phyloP scores from a whole-genome alignment of 805 yeast species.

The Phaffomyces opuntiae region DNA sequence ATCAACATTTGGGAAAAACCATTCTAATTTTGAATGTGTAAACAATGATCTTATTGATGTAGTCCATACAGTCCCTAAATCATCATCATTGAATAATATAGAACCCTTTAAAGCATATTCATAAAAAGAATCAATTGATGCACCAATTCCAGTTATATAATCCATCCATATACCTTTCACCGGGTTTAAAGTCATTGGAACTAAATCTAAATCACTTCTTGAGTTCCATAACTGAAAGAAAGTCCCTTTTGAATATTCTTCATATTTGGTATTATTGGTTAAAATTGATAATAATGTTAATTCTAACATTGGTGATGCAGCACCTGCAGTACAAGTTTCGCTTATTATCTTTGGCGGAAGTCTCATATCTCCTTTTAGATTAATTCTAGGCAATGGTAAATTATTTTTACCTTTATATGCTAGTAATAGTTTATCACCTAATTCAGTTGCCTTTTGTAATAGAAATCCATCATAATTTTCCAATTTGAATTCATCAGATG shows the following conservation, averaged over 20 bases:
- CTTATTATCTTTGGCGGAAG: constrained; percentile 37
- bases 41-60: constrained; percentile 52
- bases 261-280: constrained; percentile 70
- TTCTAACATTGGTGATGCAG: constrained; percentile 77
- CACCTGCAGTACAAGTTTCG: constrained; percentile 86
- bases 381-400: constrained; percentile 76
- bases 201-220: constrained; percentile 50
- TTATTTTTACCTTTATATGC: constrained; percentile 61
- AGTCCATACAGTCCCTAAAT: constrained; percentile 48
- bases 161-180: constrained; percentile 48
- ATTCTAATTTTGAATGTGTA: constrained; percentile 42
- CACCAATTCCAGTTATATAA: constrained; percentile 73
- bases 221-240: constrained; percentile 66
- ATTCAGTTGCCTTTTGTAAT: constrained; percentile 62
- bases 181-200: constrained; percentile 77
- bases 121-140: constrained; percentile 84
- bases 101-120: constrained; percentile 81
- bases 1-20: constrained; percentile 53
- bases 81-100: constrained; percentile 59
- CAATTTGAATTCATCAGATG: constrained; percentile 30
- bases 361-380: constrained; percentile 46
- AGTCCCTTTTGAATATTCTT: constrained; percentile 50
- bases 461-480: constrained; percentile 62
- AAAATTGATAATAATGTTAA: constrained; percentile 67
- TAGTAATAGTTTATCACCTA: constrained; percentile 64